Base-by-base conservation (phyloP, 345 rosid genomes). In the Lepidium didymum region DNA sequence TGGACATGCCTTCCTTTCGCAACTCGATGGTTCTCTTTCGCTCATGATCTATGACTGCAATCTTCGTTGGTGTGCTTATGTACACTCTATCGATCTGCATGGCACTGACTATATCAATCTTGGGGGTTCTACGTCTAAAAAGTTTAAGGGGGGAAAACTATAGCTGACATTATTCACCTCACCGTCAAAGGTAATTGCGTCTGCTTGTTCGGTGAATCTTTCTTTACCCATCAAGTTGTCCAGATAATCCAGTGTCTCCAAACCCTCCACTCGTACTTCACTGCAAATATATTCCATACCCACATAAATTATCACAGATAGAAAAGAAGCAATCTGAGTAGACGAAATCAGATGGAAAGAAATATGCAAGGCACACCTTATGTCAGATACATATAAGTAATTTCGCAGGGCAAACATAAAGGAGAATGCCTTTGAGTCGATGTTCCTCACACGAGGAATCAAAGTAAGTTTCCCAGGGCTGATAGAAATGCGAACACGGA, bases 201-300 rank as follows among this genome's bases (percentile, higher is more conserved):
- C 97, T 43, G 94, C 97, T 80, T 93, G 98, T 83, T 93, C 98
- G 0, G 98, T 93, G 83, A 72, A 85, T 72, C 97, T 84, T 76
- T 90, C 85, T 79, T 69, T 82, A 38, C 47, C 29, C 82, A 65
- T 80, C 66, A 88, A 74, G 83, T 87, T 86, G 69, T 93, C 98
- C 33, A 93, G 81, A 76, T 84, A 93, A 81, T 93, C 96, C 21
- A 93, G 94, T 1, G 98, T 93, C 90, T 93, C 98, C 89, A 93
- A 77, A 52, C 98, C 98, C 77, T 93, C 98, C 21, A 93, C 86
- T 2, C 98, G 90, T 38, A 93, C 97, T 88, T 93, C 98, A 72
- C 98, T 93, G 91, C 77, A 76, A 82, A 76, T 29, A 29, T 29
- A 29, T 80, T 44, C 45, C 56, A 62, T 54, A 74, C 45, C 78